Conservation (phyloP, 495 filamentous ascomycete genomes). For the Aspergillus mulundensis region DNA sequence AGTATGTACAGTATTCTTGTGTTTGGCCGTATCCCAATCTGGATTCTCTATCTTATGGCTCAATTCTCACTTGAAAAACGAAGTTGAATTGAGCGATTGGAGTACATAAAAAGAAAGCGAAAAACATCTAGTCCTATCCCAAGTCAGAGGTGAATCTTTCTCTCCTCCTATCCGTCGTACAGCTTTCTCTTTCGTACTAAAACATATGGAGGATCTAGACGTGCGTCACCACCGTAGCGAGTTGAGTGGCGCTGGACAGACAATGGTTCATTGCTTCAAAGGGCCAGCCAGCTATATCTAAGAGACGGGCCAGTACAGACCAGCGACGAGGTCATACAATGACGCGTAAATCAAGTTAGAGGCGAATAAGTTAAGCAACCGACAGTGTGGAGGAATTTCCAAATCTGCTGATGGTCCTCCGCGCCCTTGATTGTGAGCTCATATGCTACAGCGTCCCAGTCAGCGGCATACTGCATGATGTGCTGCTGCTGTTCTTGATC, state of each 20-base stretch:
- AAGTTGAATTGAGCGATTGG: not conserved
- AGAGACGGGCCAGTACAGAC: not conserved
- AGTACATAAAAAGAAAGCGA: not conserved
- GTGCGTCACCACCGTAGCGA: not conserved
- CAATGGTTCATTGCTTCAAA: not conserved
- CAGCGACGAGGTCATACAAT: not conserved
- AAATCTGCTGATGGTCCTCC: slow-evolving; percentile 30
- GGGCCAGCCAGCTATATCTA: not conserved
- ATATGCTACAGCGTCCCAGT: slow-evolving; percentile 23
- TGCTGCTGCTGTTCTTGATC: slow-evolving; percentile 29
- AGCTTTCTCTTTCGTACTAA: not conserved
- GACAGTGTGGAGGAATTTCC: slow-evolving; percentile 30
- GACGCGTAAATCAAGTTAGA: not conserved
- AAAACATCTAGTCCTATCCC: not conserved
- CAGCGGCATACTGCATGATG: slow-evolving; percentile 26
- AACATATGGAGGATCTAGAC: not conserved
- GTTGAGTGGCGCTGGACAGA: not conserved
- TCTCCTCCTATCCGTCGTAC: not conserved
- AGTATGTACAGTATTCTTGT: too few species aligned
- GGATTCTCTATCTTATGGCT: too few species aligned
- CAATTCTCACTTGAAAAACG: not conserved
- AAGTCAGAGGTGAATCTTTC: not conserved
- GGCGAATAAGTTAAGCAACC: slow-evolving; percentile 28
- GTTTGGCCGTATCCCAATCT: not conserved
- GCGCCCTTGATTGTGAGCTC: slow-evolving; percentile 25